Base-by-base conservation (phyloP, 257 asterid species). In the Cynanchum wilfordii region DNA sequence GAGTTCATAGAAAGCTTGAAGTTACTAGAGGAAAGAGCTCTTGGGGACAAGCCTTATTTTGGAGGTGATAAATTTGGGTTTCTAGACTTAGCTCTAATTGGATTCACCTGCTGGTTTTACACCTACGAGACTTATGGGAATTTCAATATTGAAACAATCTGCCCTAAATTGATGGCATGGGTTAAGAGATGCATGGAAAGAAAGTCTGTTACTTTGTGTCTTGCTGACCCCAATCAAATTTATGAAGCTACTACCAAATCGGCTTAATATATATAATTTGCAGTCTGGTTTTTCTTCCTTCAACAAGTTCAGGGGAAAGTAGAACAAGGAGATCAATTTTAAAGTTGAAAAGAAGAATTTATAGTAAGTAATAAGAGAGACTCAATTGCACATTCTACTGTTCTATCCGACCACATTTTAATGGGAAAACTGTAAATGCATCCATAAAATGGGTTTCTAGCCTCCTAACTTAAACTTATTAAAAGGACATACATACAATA, bases 11-110 rank as follows among this genome's bases (percentile, higher is more conserved):
- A 84, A n/a, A 58, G 76, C 68, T 80, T 87, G 7, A 76, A 82
- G 82, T 36, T 74, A 60, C 24, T 87, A 30, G 89, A 89, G 60
- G 80, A 63, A 5, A 63, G 80, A 15, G 88, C 81, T 30, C 72
- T 89, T 63, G 90, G 90, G 52, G 80, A 84, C 63, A 77, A 84
- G 73, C 78, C 83, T 63, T 87, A 76, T 78, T 84, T 89, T 25
- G 89, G 82, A 7, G 90, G 96, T 10, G 86, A 84, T 40, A 66
- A 29, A 7, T 89, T 87, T 62, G 92, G 92, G 58, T 84, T 78
- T 76, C 54, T 86, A 1, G 96, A 87, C 51, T 73, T 87, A 60
- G 79, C 89, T 29, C 77, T 87, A 3, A 38, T 86, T 40, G 56
- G 82, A 19, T 87, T 67, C 79, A 84, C 82, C 56, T 27, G 82